These are phyloP conservation scores for Solanum ossicruentum DNA, from an alignment of 257 asterid genomes.

Conservation along the genomic window DNA sequence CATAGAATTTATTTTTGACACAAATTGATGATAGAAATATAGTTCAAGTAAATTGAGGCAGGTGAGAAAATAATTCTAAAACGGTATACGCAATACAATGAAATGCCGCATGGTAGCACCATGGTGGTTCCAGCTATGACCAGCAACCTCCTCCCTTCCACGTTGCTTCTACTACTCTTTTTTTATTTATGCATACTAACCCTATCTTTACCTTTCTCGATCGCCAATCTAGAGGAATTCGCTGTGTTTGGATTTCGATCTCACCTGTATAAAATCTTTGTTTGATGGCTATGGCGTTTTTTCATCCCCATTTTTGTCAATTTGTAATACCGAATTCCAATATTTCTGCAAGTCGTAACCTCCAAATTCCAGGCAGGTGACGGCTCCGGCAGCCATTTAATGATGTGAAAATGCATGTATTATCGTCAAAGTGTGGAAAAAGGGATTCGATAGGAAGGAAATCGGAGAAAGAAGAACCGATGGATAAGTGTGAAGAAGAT, in stretches of 20 bases:
- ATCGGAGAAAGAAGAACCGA: slow-evolving; percentile 18
- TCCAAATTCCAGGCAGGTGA: background rate
- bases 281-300: background rate
- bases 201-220: background rate
- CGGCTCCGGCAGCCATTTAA: background rate
- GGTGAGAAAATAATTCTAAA: too few species aligned
- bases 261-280: background rate
- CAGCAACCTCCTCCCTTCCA: background rate
- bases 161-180: background rate
- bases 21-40: too few species aligned
- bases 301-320: background rate
- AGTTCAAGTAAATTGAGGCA: too few species aligned
- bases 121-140: background rate
- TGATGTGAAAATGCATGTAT: background rate
- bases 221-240: background rate
- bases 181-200: background rate
- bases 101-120: background rate
- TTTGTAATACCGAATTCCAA: background rate
- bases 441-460: slow-evolving; percentile 11
- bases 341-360: background rate
- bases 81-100: too few species aligned
- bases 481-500: slow-evolving; percentile 23
- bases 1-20: too few species aligned
- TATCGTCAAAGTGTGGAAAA: slow-evolving; percentile 17
- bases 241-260: background rate